Base-by-base conservation (phyloP, 306 rosid species). In the Sicyos baderoa region DNA sequence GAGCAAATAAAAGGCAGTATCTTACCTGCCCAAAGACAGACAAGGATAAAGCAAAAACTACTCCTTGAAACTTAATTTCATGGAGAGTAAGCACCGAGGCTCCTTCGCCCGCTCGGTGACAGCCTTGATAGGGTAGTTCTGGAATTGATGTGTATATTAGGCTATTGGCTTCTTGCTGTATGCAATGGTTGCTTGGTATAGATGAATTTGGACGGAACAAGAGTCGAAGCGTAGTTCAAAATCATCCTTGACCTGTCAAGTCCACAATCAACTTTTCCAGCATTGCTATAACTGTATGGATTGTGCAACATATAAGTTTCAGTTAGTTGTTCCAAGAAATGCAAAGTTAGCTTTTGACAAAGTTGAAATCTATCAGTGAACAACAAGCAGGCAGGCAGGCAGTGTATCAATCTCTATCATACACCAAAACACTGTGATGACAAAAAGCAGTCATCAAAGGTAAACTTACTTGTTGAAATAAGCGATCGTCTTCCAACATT, bases 401-500 rank as follows among this genome's bases (percentile, higher is more conserved):
- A 60, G 1, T 32, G 23, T 60, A 60, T 17, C 2, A 37, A 61
- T 61, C 5, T 35, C 67, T 35, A 9, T 27, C 47, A 59, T 29
- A 59, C 65, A 59, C 11, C 45, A 40, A 40, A 18, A 18, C 7
- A 18, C 44, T 18, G 52, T 18, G 29, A 18, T 18, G 52, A 63
- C 29, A 40, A 9, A 52, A 9, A 52, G 48, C 74, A 9, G 64
- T 51, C 17, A 29, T 8, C 13, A 54, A 54, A 58, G 37, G 32
- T 2, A 18, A 62, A 66, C 78, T 73, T 54, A 72, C 89, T 82
- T 80, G 82, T 35, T 80, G 68, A 73, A 73, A 82, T 63, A 82
- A 72, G 51, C 70, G 78, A 27, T 80, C 83, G 17, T 80, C 89
- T 74, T 82, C 89, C 71, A 80, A 76, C 75, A 85, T 76, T 25